Percentiles rank a stretch among this genome's conserved stretches.
Evolutionary conservation across 768 basidiomycete species (phyloP).

Genomic region (Phylloporus sp.): DNA sequence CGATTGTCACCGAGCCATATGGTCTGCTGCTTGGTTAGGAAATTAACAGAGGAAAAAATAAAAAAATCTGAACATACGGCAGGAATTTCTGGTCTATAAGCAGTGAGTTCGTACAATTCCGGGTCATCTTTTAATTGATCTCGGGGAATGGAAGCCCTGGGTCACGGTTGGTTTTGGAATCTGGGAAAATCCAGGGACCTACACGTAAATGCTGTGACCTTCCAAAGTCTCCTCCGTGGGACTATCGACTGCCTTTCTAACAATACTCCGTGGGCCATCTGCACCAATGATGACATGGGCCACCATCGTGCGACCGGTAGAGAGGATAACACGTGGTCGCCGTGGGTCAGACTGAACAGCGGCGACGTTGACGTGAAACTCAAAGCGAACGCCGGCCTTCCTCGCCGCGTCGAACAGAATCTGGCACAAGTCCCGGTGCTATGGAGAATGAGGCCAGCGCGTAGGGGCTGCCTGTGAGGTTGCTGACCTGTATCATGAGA

Average conservation of each 20-base stretch:
- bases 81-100: constrained; percentile 19
- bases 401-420: constrained; percentile 47
- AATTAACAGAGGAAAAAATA: neutral
- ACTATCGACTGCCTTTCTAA: constrained; percentile 33
- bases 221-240: constrained; percentile 29
- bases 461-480: neutral
- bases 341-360: constrained; percentile 30
- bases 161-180: neutral
- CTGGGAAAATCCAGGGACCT: constrained; percentile 16
- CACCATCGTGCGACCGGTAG: constrained; percentile 41
- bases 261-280: constrained; percentile 52
- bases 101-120: constrained; percentile 35
- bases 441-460: constrained; percentile 3
- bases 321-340: constrained; percentile 31
- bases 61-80: constrained; percentile 12
- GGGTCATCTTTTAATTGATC: constrained; percentile 41
- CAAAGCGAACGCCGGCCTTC: constrained; percentile 48
- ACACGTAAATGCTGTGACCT: constrained; percentile 46
- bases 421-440: constrained; percentile 55
- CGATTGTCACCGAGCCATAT: constrained; percentile 27
- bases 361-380: constrained; percentile 40
- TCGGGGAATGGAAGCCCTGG: constrained; percentile 42
- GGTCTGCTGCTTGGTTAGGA: constrained; percentile 16
- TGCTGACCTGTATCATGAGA: constrained; percentile 45
- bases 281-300: constrained; percentile 62